Percentiles rank a stretch among this genome's conserved stretches.
Conservation (phyloP, 2,329 filamentous ascomycete species). For the Ophiocordyceps sinensis region DNA sequence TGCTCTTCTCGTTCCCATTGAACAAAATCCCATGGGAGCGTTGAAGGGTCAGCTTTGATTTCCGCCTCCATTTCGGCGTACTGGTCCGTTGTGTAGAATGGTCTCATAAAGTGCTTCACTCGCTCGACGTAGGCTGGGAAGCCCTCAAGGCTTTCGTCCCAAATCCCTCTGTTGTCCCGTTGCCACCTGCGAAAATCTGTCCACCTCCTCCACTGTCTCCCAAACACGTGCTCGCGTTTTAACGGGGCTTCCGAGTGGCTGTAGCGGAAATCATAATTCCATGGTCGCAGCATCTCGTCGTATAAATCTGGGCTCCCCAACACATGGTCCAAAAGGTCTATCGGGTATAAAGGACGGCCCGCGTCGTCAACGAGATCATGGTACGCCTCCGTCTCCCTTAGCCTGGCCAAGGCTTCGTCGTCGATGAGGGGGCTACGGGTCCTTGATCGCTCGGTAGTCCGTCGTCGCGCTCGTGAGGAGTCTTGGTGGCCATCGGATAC, state of each 20-base stretch:
- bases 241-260: too few species aligned
- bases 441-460: too few species aligned
- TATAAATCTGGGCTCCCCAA: conserved; percentile 8
- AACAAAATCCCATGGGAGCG: conserved; percentile 1
- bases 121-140: conserved; percentile 5
- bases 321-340: conserved; percentile 12
- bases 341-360: conserved; percentile 15
- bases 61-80: too few species aligned
- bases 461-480: too few species aligned
- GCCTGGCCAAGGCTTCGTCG: too few species aligned
- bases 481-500: conserved; percentile 1
- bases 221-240: too few species aligned
- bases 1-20: conserved; percentile 4
- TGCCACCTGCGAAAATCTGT: conserved; percentile 16
- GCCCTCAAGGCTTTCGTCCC: conserved; percentile 7
- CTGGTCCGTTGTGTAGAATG: too few species aligned
- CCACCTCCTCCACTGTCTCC: conserved; percentile 13
- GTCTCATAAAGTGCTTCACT: too few species aligned
- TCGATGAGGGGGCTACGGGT: too few species aligned
- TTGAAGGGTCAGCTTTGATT: conserved; percentile 4
- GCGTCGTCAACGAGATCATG: conserved; percentile 15
- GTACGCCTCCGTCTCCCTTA: conserved; percentile 10
- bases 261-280: too few species aligned
- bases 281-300: conserved; percentile 12
- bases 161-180: conserved; percentile 9